Evolutionary conservation across 169 alveolate genomes (phyloP).

Genomic region (Besnoitia besnoiti): DNA sequence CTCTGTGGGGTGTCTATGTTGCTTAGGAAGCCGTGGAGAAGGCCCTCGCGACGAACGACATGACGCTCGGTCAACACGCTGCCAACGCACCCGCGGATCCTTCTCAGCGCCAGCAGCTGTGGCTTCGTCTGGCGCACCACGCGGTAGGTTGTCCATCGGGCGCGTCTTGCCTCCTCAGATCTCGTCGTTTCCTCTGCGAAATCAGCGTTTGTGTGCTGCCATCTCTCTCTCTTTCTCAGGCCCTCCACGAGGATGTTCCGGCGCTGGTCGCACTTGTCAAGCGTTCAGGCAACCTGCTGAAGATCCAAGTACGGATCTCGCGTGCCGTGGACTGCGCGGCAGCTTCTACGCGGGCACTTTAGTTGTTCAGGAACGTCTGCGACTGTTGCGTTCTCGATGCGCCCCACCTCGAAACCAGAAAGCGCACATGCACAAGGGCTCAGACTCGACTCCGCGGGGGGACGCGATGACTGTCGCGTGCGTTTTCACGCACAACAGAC

Average conservation of each 20-base stretch:
- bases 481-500: too few relatives aligned
- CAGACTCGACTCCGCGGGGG: too few relatives aligned
- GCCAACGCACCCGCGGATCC: constrained; percentile 14
- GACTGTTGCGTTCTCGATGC: too few relatives aligned
- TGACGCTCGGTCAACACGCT: constrained; percentile 24
- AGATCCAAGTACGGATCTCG: constrained; percentile 11
- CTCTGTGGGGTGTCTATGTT: neutral
- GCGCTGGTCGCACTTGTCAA: neutral
- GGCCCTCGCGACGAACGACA: neutral
- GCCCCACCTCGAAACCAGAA: too few relatives aligned
- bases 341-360: neutral
- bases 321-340: neutral
- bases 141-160: neutral
- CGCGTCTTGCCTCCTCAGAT: neutral
- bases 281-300: constrained; percentile 7
- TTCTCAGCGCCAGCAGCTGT: neutral
- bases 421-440: too few relatives aligned
- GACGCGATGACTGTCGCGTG: too few relatives aligned
- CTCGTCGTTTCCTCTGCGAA: too few relatives aligned
- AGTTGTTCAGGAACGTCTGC: too few relatives aligned
- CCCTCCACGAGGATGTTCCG: neutral
- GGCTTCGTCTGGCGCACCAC: neutral
- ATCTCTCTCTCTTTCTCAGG: neutral
- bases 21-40: neutral
- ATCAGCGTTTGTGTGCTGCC: neutral